phyloP scores from a whole-genome alignment of 495 filamentous ascomycete genomes.

The Hypoxylon fragiforme region DNA sequence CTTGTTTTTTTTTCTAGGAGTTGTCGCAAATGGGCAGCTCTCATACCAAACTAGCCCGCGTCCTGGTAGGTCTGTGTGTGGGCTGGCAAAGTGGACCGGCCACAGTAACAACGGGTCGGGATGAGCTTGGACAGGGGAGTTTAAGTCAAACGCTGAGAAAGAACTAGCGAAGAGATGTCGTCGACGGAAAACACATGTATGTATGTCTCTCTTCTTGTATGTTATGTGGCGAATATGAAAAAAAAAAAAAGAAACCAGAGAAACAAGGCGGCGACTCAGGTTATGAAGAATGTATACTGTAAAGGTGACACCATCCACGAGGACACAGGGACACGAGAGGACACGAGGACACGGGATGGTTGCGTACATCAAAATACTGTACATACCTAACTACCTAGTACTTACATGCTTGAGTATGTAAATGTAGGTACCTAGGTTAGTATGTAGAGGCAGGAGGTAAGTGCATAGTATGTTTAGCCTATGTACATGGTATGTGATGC shows the following conservation, averaged over 20 bases:
- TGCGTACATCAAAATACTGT: too few species aligned
- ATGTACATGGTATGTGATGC: conserved; percentile 10
- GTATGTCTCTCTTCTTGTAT: conserved; percentile 8
- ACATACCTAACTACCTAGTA: too few species aligned
- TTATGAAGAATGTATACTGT: conserved; percentile 9
- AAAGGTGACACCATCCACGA: conserved; percentile 3
- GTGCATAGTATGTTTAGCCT: conserved; percentile 11
- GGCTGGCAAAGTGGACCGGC: conserved; percentile 10
- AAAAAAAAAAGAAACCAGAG: conserved; percentile 13
- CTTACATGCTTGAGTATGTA: too few species aligned
- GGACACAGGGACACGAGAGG: background rate
- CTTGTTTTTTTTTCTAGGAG: conserved; percentile 20
- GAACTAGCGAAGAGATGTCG: conserved; percentile 13
- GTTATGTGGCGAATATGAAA: conserved; percentile 14
- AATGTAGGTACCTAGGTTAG: too few species aligned
- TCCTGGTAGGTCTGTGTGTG: conserved; percentile 15
- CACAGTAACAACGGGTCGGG: conserved; percentile 16
- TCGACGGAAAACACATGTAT: conserved; percentile 7
- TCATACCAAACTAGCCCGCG: conserved; percentile 5
- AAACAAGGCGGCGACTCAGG: conserved; percentile 17
- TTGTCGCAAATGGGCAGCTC: conserved; percentile 23
- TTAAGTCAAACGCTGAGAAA: conserved; percentile 13
- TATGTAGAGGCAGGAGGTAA: too few species aligned
- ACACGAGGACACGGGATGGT: conserved; percentile 32
- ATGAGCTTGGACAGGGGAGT: conserved; percentile 8